Conservation (phyloP, 2,329 filamentous ascomycete species). For the Colletotrichum coccodes region DNA sequence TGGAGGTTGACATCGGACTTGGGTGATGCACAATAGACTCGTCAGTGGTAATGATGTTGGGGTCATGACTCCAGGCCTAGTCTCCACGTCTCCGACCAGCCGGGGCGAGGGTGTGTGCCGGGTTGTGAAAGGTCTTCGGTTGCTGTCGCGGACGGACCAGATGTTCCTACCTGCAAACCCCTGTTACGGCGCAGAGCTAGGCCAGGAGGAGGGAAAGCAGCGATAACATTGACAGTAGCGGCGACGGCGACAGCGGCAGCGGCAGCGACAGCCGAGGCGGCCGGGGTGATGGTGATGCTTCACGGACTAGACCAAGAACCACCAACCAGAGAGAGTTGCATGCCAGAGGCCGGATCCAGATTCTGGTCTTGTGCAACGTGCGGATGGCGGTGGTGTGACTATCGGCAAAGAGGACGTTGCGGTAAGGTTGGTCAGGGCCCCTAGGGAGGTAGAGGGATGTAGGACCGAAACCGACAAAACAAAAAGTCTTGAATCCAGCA, state of each 20-base stretch:
- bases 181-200: constrained; percentile 19
- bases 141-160: constrained; percentile 16
- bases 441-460: not conserved
- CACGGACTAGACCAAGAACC: not conserved
- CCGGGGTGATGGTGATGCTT: not conserved
- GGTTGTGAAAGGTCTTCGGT: not conserved
- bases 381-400: not conserved
- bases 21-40: constrained; percentile 9
- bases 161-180: constrained; percentile 10
- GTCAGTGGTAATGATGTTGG: not conserved
- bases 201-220: not conserved
- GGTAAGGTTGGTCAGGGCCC: constrained; percentile 1
- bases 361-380: not conserved
- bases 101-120: constrained; percentile 10
- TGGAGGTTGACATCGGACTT: constrained; percentile 6
- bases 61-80: constrained; percentile 25
- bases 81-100: constrained; percentile 21
- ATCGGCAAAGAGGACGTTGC: not conserved
- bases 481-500: not conserved
- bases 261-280: not conserved
- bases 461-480: not conserved
- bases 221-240: not conserved
- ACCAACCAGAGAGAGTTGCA: not conserved
- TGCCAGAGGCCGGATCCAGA: not conserved
- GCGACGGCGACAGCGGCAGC: not conserved